phyloP scores from a whole-genome alignment of 1,139 yeast species.

The Geotrichum cucujoidarum region DNA sequence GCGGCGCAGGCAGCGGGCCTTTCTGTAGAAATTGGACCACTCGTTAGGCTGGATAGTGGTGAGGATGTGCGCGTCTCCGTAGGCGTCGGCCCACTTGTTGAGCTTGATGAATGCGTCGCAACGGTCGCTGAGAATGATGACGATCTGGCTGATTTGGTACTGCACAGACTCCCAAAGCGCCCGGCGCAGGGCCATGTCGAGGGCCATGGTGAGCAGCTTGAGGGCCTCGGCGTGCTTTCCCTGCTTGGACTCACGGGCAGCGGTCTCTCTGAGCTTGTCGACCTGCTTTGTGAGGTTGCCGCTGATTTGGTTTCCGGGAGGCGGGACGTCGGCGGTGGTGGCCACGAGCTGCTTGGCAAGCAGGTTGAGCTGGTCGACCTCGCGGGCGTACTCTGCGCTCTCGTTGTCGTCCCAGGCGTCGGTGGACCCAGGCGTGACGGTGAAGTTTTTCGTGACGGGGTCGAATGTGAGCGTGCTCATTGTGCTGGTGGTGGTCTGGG shows the following conservation, averaged over 20 bases:
- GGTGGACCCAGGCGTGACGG: conserved; percentile 3
- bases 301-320: conserved; percentile 55
- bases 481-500: background rate
- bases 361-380: conserved; percentile 59
- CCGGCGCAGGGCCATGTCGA: conserved; percentile 76
- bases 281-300: conserved; percentile 50
- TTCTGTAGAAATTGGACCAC: conserved; percentile 76
- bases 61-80: conserved; percentile 75
- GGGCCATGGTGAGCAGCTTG: conserved; percentile 66
- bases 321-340: conserved; percentile 57
- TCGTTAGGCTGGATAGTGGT: conserved; percentile 56
- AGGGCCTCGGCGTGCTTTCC: conserved; percentile 66
- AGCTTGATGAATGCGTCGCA: conserved; percentile 74
- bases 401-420: conserved; percentile 7
- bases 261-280: conserved; percentile 69
- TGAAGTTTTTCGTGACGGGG: conserved; percentile 13
- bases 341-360: conserved; percentile 56
- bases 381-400: conserved; percentile 27
- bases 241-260: conserved; percentile 57
- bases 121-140: conserved; percentile 67
- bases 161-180: conserved; percentile 84
- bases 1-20: conserved; percentile 68
- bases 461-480: conserved; percentile 14
- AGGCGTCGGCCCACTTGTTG: conserved; percentile 64
- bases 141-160: conserved; percentile 70